Evolutionary conservation across 2,329 filamentous ascomycete genomes (phyloP), one percentile per base, ranked within the genome.

Genomic region (Stemphylium beticola): DNA sequence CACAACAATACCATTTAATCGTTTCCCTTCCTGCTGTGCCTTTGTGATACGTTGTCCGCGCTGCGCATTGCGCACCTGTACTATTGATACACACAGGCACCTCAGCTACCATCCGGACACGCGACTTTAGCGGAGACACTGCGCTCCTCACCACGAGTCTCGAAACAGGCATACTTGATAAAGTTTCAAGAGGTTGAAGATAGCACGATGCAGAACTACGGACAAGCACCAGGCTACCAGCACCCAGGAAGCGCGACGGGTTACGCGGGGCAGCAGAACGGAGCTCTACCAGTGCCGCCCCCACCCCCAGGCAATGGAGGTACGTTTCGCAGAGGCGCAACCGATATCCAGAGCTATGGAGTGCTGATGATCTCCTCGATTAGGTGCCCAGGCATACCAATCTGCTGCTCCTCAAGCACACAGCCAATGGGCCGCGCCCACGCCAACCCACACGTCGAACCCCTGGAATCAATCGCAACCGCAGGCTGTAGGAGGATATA

Each of bases 181-280:
- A 18, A 18, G 47, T 24, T 12, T 10, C 20, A 41, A 33, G 37
- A 10, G 15, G 10, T n/a, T 38, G 33, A 29, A 41, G 34, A 40
- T 9, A 7, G n/a, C 20, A 31, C 37, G 38, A 74, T 74, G 72
- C 71, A 75, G 61, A 69, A 68, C 49, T 74, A 74, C 61, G 61
- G 59, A 12, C 68, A 68, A 49, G 58, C 49, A 26, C 52, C 58
- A 31, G 67, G 57, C 20, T 72, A 73, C 31, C 68, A 69, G 52
- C 60, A 68, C 46, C 69, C 71, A n/a, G 69, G 66, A 32, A 73
- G 69, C 56, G 66, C 65, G 24, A 45, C 63, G 34, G 65, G 68
- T 55, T 74, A 70, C 53, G 51, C 61, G 40, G 67, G 64, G 17
- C 70, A 69, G 32, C 57, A 58, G 44, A 24, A 12, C 26, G 50